These are phyloP conservation scores for Myxozyma geophila DNA, from an alignment of 805 yeast genomes.

Conservation along the genomic window DNA sequence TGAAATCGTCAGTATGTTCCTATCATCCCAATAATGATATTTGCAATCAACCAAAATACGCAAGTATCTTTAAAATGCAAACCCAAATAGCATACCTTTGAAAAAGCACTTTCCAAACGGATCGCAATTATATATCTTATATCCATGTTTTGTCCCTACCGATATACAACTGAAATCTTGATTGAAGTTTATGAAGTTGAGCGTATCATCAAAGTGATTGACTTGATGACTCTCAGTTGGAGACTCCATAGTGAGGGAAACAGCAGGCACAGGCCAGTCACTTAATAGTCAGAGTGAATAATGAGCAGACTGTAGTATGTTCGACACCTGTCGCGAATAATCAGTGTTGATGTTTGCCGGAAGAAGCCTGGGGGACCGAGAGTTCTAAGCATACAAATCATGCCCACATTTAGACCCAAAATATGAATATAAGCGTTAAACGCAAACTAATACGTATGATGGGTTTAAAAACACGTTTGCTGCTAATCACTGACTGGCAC, in stretches of 20 bases:
- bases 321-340: too few relatives aligned
- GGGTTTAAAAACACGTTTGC: background rate
- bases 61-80: background rate
- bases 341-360: too few relatives aligned
- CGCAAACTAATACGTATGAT: too few relatives aligned
- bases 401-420: too few relatives aligned
- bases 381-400: too few relatives aligned
- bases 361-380: too few relatives aligned
- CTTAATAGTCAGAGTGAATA: background rate
- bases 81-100: constrained; percentile 43
- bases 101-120: constrained; percentile 78
- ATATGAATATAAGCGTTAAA: too few relatives aligned
- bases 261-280: background rate
- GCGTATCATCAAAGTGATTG: constrained; percentile 35
- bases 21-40: background rate
- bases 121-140: constrained; percentile 82
- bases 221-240: constrained; percentile 19
- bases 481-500: background rate
- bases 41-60: too few relatives aligned
- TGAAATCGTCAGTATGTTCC: background rate
- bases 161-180: constrained; percentile 85
- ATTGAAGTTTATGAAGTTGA: constrained; percentile 71
- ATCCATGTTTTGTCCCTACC: constrained; percentile 66
- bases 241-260: constrained; percentile 22
- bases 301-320: background rate